Conservation (phyloP, 768 basidiomycete species). For the Lenzites betulinus region DNA sequence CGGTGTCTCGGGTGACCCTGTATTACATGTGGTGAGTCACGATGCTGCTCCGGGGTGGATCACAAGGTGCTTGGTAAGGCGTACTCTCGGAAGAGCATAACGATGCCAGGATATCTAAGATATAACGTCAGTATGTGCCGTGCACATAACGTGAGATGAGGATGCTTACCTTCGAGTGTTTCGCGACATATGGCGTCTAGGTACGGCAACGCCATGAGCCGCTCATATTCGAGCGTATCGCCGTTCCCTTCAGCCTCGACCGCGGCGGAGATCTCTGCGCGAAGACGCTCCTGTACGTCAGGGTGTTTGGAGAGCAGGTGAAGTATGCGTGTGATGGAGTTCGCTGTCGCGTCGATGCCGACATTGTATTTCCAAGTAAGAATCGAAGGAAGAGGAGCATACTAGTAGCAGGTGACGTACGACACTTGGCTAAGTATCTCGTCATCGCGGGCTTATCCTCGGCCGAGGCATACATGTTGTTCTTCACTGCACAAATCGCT, state of each 20-base stretch:
- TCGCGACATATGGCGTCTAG: constrained; percentile 33
- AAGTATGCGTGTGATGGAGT: constrained; percentile 32
- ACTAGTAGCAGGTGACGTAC: constrained; percentile 12
- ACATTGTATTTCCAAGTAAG: constrained; percentile 19
- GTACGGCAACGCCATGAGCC: constrained; percentile 29
- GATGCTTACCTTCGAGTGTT: constrained; percentile 30
- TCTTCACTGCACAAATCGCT: constrained; percentile 21
- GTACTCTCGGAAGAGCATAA: constrained; percentile 13
- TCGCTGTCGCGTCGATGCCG: constrained; percentile 33
- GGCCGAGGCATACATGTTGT: constrained; percentile 23
- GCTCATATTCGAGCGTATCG: constrained; percentile 29
- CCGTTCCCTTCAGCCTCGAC: constrained; percentile 4
- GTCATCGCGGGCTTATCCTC: constrained; percentile 28
- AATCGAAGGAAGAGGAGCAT: neutral
- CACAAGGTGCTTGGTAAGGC: neutral
- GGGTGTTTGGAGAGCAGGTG: too few species aligned
- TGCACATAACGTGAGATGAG: neutral
- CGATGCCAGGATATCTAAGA: constrained; percentile 10
- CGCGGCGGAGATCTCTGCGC: constrained; percentile 28
- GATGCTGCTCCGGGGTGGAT: too few species aligned
- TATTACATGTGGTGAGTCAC: constrained; percentile 22
- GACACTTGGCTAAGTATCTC: constrained; percentile 31
- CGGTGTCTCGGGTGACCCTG: constrained; percentile 37
- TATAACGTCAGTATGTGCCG: neutral
- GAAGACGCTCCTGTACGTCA: constrained; percentile 32